Evolutionary conservation across 2,329 filamentous ascomycete species (phyloP).

Genomic region (Cadophora malorum): DNA sequence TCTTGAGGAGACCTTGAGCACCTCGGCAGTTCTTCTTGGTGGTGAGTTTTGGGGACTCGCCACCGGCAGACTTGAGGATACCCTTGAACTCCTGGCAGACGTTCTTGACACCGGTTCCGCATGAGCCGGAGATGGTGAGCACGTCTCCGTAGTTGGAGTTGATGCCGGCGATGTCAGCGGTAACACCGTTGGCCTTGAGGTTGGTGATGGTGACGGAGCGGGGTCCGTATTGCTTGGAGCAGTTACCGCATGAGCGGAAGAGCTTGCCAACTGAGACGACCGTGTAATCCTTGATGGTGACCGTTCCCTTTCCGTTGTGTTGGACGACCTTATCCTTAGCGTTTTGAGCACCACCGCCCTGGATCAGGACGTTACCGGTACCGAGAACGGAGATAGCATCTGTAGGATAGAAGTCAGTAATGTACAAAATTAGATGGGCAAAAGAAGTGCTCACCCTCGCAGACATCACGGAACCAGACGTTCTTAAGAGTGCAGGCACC

Average conservation of each 20-base stretch:
- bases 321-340: constrained; percentile 48
- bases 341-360: constrained; percentile 47
- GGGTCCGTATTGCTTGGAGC: constrained; percentile 45
- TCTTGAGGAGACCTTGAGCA: constrained; percentile 21
- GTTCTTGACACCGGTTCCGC: constrained; percentile 32
- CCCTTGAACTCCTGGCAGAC: constrained; percentile 38
- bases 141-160: constrained; percentile 50
- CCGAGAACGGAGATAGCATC: constrained; percentile 46
- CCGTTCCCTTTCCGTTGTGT: constrained; percentile 46
- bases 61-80: constrained; percentile 28
- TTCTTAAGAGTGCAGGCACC: constrained; percentile 55
- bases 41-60: constrained; percentile 26
- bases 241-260: constrained; percentile 56
- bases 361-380: constrained; percentile 45
- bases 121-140: constrained; percentile 41
- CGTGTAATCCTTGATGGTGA: constrained; percentile 48
- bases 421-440: not conserved
- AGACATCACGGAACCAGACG: constrained; percentile 48
- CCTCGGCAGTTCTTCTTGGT: constrained; percentile 27
- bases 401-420: constrained; percentile 20
- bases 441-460: constrained; percentile 10
- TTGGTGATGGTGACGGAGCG: constrained; percentile 43
- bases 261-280: constrained; percentile 51
- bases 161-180: constrained; percentile 45
- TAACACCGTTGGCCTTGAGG: constrained; percentile 45